phyloP scores from a whole-genome alignment of 371 early-diverging fungal species.

The Apophysomyces variabilis region DNA sequence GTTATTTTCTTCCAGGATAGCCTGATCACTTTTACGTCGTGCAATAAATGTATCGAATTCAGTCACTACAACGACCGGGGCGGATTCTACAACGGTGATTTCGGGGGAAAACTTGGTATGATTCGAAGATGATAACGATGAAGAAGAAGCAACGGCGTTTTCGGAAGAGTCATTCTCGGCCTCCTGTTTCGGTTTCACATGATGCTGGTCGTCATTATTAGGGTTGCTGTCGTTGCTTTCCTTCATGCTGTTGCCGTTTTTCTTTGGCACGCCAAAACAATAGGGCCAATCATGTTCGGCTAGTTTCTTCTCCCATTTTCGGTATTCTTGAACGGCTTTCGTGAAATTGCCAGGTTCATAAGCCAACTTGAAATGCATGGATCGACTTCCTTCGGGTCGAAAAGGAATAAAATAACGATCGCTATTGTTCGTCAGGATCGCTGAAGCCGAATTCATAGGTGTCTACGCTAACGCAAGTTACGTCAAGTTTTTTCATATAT shows the following conservation, averaged over 20 bases:
- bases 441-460: constrained; percentile 81
- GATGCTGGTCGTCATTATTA: too few species aligned
- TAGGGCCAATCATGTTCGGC: constrained; percentile 77
- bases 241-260: constrained; percentile 11
- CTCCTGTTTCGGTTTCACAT: too few species aligned
- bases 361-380: constrained; percentile 73
- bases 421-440: constrained; percentile 76
- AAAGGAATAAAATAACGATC: constrained; percentile 79
- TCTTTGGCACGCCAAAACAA: constrained; percentile 67
- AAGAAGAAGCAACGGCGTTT: too few species aligned
- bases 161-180: too few species aligned
- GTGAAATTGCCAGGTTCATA: constrained; percentile 77
- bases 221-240: too few species aligned
- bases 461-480: constrained; percentile 50
- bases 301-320: constrained; percentile 73
- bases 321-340: constrained; percentile 69
- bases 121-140: too few species aligned
- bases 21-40: constrained; percentile 12
- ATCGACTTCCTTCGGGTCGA: constrained; percentile 65
- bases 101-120: too few species aligned
- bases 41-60: constrained; percentile 19
- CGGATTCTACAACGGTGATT: background rate
- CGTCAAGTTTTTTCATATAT: background rate
- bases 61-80: constrained; percentile 3
- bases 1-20: too few species aligned